Conservation (phyloP, 1,139 yeast genomes). For the Candida albicans region DNA sequence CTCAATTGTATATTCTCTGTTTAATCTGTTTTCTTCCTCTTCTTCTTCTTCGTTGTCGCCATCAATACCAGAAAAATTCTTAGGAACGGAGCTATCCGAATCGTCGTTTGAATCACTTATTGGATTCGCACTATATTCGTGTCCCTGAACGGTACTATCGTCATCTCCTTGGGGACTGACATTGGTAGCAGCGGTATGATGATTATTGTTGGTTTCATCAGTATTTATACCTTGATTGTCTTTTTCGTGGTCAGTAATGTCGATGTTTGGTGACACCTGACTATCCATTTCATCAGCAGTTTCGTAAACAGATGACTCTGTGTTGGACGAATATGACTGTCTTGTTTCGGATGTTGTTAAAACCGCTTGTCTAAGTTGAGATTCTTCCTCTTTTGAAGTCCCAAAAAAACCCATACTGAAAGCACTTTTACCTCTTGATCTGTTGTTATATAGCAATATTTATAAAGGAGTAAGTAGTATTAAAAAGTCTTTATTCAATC, state of each 20-base stretch:
- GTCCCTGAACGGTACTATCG: not conserved
- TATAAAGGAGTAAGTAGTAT: too few species aligned
- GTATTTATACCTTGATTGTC: not conserved
- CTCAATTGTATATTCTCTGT: conserved; percentile 22
- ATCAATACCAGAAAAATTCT: not conserved
- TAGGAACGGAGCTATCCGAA: conserved; percentile 1
- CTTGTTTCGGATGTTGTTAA: conserved; percentile 12
- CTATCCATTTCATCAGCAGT: conserved; percentile 35
- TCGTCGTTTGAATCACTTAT: conserved; percentile 1
- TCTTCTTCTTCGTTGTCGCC: conserved; percentile 9
- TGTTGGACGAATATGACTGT: conserved; percentile 19
- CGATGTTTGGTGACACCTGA: conserved; percentile 2
- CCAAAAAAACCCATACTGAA: conserved; percentile 32
- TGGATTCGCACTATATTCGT: not conserved
- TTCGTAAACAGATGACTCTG: conserved; percentile 30
- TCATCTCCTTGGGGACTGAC: not conserved
- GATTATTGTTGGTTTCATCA: not conserved
- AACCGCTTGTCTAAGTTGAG: conserved; percentile 37
- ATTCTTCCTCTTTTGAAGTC: conserved; percentile 38
- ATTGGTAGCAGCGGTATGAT: not conserved
- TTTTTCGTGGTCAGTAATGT: too few species aligned
- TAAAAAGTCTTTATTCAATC: too few species aligned
- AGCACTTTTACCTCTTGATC: too few species aligned
- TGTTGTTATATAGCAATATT: too few species aligned
- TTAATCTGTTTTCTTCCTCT: conserved; percentile 16